Percentiles rank a stretch among this genome's conserved stretches.
Conservation (phyloP, 805 yeast species). For the Kazachstania bromeliacearum region DNA sequence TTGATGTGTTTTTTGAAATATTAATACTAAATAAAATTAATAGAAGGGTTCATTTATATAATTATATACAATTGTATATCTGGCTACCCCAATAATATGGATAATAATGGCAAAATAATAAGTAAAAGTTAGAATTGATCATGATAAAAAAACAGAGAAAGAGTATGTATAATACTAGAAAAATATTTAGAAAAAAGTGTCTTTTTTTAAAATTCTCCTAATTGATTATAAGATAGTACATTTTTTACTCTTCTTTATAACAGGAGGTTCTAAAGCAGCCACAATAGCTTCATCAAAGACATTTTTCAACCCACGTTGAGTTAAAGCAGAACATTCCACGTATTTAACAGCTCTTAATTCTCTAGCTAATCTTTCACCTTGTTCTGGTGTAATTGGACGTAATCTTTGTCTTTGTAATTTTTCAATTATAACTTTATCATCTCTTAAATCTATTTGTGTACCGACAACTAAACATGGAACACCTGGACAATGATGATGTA, state of each 20-base stretch:
- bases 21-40: too few relatives aligned
- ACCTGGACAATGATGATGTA: slow-evolving; percentile 96
- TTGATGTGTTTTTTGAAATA: too few relatives aligned
- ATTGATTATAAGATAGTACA: slow-evolving; percentile 62
- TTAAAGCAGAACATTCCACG: slow-evolving; percentile 95
- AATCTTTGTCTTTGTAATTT: slow-evolving; percentile 85
- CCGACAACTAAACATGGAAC: slow-evolving; percentile 96
- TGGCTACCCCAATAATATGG: too few relatives aligned
- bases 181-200: too few relatives aligned
- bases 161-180: too few relatives aligned
- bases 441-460: slow-evolving; percentile 90
- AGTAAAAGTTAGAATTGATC: too few relatives aligned
- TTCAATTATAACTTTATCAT: slow-evolving; percentile 83
- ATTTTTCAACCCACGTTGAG: slow-evolving; percentile 92
- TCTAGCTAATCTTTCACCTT: slow-evolving; percentile 87
- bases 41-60: too few relatives aligned
- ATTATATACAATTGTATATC: too few relatives aligned
- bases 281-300: slow-evolving; percentile 99
- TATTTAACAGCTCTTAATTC: slow-evolving; percentile 93
- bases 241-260: slow-evolving; percentile 62
- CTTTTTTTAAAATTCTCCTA: too few relatives aligned
- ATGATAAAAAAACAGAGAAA: too few relatives aligned
- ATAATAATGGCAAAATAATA: too few relatives aligned
- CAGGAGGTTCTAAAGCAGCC: slow-evolving; percentile 96
- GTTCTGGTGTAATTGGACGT: slow-evolving; percentile 55